Conservation (phyloP, 805 yeast genomes). For the Hanseniaspora occidentalis region DNA sequence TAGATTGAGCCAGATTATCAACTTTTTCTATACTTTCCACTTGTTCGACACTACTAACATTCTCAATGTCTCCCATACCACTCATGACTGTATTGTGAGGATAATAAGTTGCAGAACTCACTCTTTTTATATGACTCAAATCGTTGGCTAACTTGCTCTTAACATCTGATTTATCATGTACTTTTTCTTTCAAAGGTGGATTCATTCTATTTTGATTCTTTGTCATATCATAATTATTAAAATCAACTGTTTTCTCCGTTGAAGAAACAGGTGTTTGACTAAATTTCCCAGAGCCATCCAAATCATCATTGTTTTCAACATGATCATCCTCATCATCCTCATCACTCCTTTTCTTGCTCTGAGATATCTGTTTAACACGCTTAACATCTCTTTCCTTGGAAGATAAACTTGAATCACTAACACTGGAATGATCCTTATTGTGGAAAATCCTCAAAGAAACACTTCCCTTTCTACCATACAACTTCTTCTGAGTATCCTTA, state of each 20-base stretch:
- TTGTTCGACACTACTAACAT: too few species aligned
- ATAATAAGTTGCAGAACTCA: constrained; percentile 57
- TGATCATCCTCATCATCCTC: not conserved
- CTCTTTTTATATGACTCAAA: too few species aligned
- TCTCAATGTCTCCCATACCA: too few species aligned
- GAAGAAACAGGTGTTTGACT: not conserved
- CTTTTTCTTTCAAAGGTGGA: constrained; percentile 2
- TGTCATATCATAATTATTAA: not conserved
- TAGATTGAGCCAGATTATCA: too few species aligned
- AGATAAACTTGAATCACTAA: not conserved
- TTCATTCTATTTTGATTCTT: constrained; percentile 10
- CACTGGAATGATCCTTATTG: constrained; percentile 16
- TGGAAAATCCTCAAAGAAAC: constrained; percentile 21
- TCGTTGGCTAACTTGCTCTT: constrained; percentile 3
- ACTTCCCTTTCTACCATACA: constrained; percentile 24
- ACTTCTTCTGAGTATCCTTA: not conserved
- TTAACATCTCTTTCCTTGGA: not conserved
- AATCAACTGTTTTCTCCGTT: constrained; percentile 1
- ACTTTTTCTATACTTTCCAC: too few species aligned
- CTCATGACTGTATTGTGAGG: too few species aligned
- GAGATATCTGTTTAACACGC: not conserved
- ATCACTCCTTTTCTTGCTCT: not conserved
- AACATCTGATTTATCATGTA: constrained; percentile 2
- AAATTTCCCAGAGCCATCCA: not conserved
- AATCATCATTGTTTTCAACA: not conserved